Base-by-base conservation (phyloP, 164 flowering plant species). In the Chimonanthus praecox region DNA sequence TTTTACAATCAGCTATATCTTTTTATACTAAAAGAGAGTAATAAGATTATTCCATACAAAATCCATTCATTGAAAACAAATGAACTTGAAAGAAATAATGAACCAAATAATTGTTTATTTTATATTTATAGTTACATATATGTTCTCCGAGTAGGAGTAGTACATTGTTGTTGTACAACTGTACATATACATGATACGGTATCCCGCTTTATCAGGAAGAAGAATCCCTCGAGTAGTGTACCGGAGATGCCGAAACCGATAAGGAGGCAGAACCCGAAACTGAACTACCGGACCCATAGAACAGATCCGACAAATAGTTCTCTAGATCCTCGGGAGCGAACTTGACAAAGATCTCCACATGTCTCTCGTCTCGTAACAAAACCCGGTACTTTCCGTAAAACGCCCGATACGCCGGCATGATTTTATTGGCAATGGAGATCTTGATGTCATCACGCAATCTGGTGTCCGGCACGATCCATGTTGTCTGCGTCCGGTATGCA, bases 311-410 rank as follows among this genome's bases (percentile, higher is more conserved):
- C 72, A 92, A 64, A 81, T 88, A 85, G 79, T 87, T 92, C 2
- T 73, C 86, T 78, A 94, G 44, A 83, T 92, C 94, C 5, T 90
- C 92, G 13, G 97, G 95, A 69, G 88, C 72, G 74, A 77, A 89
- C 76, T 80, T 85, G 77, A 91, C 84, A 11, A 82, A 58, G 2
- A 78, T 47, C 64, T 78, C 84, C 5, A 13, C 10, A 13, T 76
- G 72, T 21, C 48, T 69, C 0, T 77, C 83, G 10, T 74, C 69
- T 67, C 58, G 50, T 70, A 71, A 48, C 46, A 43, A 9, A 4
- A 7, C 72, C 51, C 86, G 72, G 44, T 79, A 76, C 63, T 73
- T 83, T 47, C 79, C 82, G 70, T 86, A 89, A 46, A 91, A 80
- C 3, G 33, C 83, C 51, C 84, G 68, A 67, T 92, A 94, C 3